phyloP scores from a whole-genome alignment of 2,329 filamentous ascomycete genomes.

The Apiospora saccharicola region DNA sequence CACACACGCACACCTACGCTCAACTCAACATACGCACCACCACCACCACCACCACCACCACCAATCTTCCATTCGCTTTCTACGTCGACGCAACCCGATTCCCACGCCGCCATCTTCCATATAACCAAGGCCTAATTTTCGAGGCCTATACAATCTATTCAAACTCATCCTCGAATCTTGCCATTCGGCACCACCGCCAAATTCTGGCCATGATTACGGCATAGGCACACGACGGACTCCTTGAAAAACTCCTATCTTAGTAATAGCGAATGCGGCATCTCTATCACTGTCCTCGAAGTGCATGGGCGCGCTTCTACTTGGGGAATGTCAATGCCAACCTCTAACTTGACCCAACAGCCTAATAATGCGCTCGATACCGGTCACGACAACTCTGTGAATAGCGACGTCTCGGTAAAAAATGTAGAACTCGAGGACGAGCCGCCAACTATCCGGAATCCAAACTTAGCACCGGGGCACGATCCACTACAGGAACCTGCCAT shows the following conservation, averaged over 20 bases:
- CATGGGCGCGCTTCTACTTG: slow-evolving; percentile 25
- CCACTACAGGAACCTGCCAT: neutral
- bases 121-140: neutral
- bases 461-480: neutral
- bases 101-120: neutral
- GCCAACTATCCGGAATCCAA: neutral
- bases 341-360: slow-evolving; percentile 24
- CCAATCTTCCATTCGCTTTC: slow-evolving; percentile 11
- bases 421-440: neutral
- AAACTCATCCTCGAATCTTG: neutral
- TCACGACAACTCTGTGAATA: slow-evolving; percentile 20
- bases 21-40: neutral
- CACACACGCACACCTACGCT: slow-evolving; percentile 18
- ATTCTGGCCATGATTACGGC: slow-evolving; percentile 16
- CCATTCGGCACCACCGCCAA: slow-evolving; percentile 9
- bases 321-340: slow-evolving; percentile 28
- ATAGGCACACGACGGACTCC: slow-evolving; percentile 1
- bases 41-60: neutral
- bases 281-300: slow-evolving; percentile 18
- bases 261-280: slow-evolving; percentile 24
- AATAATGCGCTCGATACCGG: slow-evolving; percentile 15
- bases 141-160: neutral
- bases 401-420: slow-evolving; percentile 4
- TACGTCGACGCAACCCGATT: neutral
- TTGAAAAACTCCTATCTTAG: neutral